phyloP scores from a whole-genome alignment of 257 asterid genomes.

The Scutellaria baicalensis region DNA sequence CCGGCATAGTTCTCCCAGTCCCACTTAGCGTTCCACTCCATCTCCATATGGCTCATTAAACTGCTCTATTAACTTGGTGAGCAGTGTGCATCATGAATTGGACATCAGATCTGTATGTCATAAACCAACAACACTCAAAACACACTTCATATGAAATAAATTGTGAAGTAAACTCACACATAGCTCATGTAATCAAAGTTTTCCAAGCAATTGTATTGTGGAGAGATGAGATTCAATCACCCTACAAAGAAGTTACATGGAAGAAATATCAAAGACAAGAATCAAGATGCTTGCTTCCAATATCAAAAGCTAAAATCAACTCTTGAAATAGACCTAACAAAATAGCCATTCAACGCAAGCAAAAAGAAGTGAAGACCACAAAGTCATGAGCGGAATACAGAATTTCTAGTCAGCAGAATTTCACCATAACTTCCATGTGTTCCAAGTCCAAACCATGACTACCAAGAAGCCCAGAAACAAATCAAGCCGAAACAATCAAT shows the following conservation, averaged over 20 bases:
- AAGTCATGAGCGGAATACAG: not conserved
- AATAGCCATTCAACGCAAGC: constrained; percentile 6
- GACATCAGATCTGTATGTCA: constrained; percentile 20
- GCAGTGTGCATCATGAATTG: constrained; percentile 18
- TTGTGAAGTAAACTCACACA: not conserved
- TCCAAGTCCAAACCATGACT: constrained; percentile 9
- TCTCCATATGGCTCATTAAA: constrained; percentile 30
- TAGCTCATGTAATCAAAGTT: not conserved
- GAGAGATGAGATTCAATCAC: constrained; percentile 6
- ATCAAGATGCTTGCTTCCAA: not conserved
- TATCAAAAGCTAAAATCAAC: constrained; percentile 6
- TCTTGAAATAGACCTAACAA: not conserved
- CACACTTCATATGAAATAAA: not conserved
- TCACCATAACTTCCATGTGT: not conserved
- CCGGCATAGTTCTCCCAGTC: constrained; percentile 63
- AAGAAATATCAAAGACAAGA: not conserved
- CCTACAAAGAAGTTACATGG: constrained; percentile 13
- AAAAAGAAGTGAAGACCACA: not conserved
- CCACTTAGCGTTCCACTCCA: constrained; percentile 75
- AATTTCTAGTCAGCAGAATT: not conserved
- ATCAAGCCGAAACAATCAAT: not conserved
- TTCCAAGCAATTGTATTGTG: constrained; percentile 9
- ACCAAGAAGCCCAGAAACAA: not conserved
- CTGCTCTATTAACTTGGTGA: constrained; percentile 18
- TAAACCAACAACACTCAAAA: constrained; percentile 4